Conservation (phyloP, 768 basidiomycete genomes). For the Cyathus striatus region DNA sequence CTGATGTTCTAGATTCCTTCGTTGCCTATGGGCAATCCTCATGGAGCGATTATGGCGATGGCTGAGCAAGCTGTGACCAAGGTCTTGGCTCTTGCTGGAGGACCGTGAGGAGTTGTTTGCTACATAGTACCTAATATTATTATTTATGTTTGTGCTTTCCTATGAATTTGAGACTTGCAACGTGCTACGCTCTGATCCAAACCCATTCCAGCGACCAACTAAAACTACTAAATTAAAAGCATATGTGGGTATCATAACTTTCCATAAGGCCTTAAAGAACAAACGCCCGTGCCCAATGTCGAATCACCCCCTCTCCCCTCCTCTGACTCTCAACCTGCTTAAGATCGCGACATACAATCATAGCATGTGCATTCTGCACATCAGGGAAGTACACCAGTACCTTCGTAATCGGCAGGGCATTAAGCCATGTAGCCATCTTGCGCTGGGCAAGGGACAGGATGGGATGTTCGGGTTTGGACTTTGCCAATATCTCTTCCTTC, state of each 20-base stretch:
- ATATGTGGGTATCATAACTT: no score
- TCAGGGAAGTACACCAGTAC: conserved; percentile 59
- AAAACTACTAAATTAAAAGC: no score
- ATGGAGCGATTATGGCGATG: conserved; percentile 49
- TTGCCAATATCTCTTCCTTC: conserved; percentile 5
- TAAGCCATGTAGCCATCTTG: conserved; percentile 53
- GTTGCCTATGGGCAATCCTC: conserved; percentile 55
- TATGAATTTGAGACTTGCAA: no score
- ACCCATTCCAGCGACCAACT: no score
- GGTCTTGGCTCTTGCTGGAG: conserved; percentile 49
- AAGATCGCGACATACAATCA: conserved; percentile 67
- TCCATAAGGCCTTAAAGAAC: conserved; percentile 24
- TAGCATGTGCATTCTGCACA: conserved; percentile 62
- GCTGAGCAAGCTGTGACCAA: conserved; percentile 55
- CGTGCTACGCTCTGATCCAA: no score
- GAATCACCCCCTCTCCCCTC: conserved; percentile 58
- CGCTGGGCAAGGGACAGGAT: conserved; percentile 53
- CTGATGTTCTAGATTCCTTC: conserved; percentile 33
- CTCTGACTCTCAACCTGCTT: conserved; percentile 53
- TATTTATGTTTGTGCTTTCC: no score
- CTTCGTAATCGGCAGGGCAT: conserved; percentile 69
- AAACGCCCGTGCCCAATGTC: conserved; percentile 69
- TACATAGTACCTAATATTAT: no score
- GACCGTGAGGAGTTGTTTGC: no score
- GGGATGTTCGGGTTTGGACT: conserved; percentile 26